Evolutionary conservation across 768 basidiomycete genomes (phyloP), one percentile per base, ranked within the genome.

Genomic region (Porphyrellus cyaneotinctus): DNA sequence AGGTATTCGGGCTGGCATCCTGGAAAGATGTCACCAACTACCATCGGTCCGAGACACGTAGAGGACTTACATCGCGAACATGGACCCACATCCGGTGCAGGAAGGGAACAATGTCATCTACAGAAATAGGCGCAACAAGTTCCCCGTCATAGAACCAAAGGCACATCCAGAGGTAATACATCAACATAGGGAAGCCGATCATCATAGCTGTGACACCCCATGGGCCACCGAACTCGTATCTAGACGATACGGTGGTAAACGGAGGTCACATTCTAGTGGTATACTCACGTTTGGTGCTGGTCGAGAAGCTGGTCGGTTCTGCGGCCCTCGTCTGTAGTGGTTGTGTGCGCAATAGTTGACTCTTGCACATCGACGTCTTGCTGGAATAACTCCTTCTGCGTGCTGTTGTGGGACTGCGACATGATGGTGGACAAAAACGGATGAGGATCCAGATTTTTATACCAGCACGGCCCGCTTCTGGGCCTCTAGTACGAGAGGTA

Each of bases 131-230:
- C 57, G 77, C 69, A 10, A 87, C 81, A 31, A 94, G 74, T 58
- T 80, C 79, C 37, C 97, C 97, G 58, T 97, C 88, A 66, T 97
- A 94, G 71, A 95, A 95, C 84, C 88, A 91, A 32, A 97, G 80
- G 65, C 97, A 99, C 52, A 91, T 91, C 92, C 93, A 97, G 57
- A 98, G 81, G 74, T 98, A 99, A 71, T 97, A 99, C 94, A 99
- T 98, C 55, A 98, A 78, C 22, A 87, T 70, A 0, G 97, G 97
- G 67, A 99, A 99, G 43, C 88, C 86, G n/a, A 85, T 77, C 88
- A 99, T 98, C 74, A 99, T 98, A 12, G 87, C 88, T 12, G 83
- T 69, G 26, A 95, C 93, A 41, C 95, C 97, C 72, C 79, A 78
- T 37, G 95, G 94, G 3, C 95, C 95, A 58, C 97, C 95, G 64